Evolutionary conservation across 1,284 basidiomycete species (phyloP).

Genomic region (Phenoliferia sp.): DNA sequence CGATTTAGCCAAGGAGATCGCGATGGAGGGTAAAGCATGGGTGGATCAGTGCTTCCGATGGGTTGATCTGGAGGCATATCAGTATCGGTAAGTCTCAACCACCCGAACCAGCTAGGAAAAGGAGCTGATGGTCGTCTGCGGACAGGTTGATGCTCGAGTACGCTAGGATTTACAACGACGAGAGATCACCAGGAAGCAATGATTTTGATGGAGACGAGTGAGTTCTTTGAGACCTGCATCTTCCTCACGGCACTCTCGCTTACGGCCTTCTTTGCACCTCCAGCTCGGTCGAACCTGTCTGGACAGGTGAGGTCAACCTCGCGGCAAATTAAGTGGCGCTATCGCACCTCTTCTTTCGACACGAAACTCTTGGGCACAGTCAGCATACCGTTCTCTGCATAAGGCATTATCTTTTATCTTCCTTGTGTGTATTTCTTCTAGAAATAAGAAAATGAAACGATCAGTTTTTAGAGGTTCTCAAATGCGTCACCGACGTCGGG

Average conservation of each 20-base stretch:
- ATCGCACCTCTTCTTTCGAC: neutral
- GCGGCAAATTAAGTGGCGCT: neutral
- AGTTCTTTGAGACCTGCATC: neutral
- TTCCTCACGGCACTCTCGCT: neutral
- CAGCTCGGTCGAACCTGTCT: conserved; percentile 27
- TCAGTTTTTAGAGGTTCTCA: too few relatives aligned
- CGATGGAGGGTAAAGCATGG: conserved; percentile 35
- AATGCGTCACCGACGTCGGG: too few relatives aligned
- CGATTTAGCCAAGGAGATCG: conserved; percentile 35
- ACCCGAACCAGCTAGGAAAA: neutral
- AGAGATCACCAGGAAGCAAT: conserved; percentile 30
- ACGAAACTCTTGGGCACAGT: too few relatives aligned
- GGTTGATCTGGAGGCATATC: conserved; percentile 33
- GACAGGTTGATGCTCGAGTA: conserved; percentile 35
- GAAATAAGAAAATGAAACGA: too few relatives aligned
- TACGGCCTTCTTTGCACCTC: too few relatives aligned
- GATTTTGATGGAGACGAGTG: conserved; percentile 31
- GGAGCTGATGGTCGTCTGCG: neutral
- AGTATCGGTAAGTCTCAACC: conserved; percentile 21
- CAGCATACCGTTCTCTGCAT: too few relatives aligned
- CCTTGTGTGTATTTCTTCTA: too few relatives aligned
- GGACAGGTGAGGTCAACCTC: conserved; percentile 22
- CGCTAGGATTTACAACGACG: conserved; percentile 33
- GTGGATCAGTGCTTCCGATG: conserved; percentile 29
- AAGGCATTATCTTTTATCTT: too few relatives aligned